Conservation (phyloP, 2,329 filamentous ascomycete species). For the Trichoderma sp. region DNA sequence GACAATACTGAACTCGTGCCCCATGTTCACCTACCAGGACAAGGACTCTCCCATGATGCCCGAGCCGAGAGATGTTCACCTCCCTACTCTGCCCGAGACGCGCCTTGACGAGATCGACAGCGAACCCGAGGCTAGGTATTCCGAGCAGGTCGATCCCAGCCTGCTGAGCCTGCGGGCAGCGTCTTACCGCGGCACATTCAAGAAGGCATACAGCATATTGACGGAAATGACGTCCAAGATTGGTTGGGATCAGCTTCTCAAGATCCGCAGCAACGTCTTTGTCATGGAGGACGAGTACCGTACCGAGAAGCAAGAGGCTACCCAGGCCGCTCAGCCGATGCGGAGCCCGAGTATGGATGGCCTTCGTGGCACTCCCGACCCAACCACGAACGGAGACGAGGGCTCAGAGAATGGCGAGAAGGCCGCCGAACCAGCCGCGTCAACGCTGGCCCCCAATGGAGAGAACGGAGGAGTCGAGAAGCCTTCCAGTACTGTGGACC, state of each 20-base stretch:
- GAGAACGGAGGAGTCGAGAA: slow-evolving; percentile 63
- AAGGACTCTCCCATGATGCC: slow-evolving; percentile 96
- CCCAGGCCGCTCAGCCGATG: slow-evolving; percentile 52
- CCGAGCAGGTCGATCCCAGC: slow-evolving; percentile 84
- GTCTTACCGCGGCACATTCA: slow-evolving; percentile 91
- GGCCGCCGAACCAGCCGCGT: slow-evolving; percentile 38
- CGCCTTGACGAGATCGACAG: slow-evolving; percentile 96
- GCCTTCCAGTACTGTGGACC: slow-evolving; percentile 76
- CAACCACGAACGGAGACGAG: slow-evolving; percentile 53
- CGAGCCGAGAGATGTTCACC: slow-evolving; percentile 81
- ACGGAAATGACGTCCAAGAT: slow-evolving; percentile 97
- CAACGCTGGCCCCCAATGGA: slow-evolving; percentile 42
- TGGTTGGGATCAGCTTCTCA: slow-evolving; percentile 94
- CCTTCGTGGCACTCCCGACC: slow-evolving; percentile 69
- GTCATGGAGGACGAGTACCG: slow-evolving; percentile 99
- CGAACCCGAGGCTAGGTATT: slow-evolving; percentile 76
- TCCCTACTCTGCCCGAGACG: slow-evolving; percentile 86
- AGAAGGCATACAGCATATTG: slow-evolving; percentile 89
- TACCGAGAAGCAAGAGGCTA: slow-evolving; percentile 73
- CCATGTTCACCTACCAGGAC: slow-evolving; percentile 99
- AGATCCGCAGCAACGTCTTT: slow-evolving; percentile 94
- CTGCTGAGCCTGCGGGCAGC: slow-evolving; percentile 84
- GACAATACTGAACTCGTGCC: slow-evolving; percentile 94
- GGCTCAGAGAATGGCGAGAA: slow-evolving; percentile 43
- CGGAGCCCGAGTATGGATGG: slow-evolving; percentile 80